Conservation (phyloP, 108 stramenopile genomes). For the Cylindrotheca fusiformis region DNA sequence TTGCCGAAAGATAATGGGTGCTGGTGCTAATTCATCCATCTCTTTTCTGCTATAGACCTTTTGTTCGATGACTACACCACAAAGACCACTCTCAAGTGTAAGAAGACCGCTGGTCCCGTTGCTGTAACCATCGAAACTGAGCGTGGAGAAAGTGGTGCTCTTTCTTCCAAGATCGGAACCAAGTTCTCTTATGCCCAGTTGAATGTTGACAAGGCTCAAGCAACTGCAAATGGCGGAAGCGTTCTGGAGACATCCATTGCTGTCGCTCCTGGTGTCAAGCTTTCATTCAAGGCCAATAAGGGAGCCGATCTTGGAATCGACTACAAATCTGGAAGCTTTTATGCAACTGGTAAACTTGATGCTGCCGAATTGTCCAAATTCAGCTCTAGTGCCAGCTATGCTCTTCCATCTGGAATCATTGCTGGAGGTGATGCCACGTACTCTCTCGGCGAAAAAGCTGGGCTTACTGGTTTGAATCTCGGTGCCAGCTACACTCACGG, state of each 20-base stretch:
- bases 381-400: constrained; percentile 74
- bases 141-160: constrained; percentile 65
- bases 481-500: constrained; percentile 81
- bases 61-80: constrained; percentile 88
- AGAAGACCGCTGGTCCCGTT: constrained; percentile 84
- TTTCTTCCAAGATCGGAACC: constrained; percentile 82
- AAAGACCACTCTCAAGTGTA: constrained; percentile 81
- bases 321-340: constrained; percentile 79
- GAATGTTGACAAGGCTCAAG: constrained; percentile 85
- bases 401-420: constrained; percentile 70
- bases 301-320: constrained; percentile 85
- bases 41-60: constrained; percentile 48
- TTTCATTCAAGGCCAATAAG: constrained; percentile 90
- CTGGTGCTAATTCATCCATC: no score
- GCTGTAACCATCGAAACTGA: constrained; percentile 87
- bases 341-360: constrained; percentile 76
- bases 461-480: constrained; percentile 73
- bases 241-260: constrained; percentile 84
- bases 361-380: constrained; percentile 83
- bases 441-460: constrained; percentile 79
- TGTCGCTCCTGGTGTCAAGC: constrained; percentile 69
- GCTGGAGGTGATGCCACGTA: constrained; percentile 85
- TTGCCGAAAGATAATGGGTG: no score
- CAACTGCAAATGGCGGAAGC: constrained; percentile 79
- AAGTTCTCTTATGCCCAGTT: constrained; percentile 90